A percentile compares a stretch with the other conserved stretches of the same genome.
Conservation (phyloP, 805 yeast genomes). For the Ogataea haglerorum region DNA sequence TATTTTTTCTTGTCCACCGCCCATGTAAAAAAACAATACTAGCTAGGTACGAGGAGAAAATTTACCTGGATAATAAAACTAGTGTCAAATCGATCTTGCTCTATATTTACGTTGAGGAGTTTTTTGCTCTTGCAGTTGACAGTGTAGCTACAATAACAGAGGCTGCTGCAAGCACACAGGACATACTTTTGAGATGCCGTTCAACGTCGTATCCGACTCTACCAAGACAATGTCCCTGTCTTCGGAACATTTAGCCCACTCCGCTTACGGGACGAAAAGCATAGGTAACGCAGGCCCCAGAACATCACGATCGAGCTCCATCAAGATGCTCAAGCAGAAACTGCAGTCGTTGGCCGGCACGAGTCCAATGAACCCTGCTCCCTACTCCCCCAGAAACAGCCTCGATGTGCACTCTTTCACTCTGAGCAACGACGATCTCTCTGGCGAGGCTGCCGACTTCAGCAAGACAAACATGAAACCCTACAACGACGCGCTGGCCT, state of each 20-base stretch:
- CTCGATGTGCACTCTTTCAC: conserved; percentile 19
- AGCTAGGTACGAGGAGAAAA: background rate
- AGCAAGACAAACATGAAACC: conserved; percentile 20
- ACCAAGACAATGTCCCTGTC: conserved; percentile 1
- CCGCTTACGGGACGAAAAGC: background rate
- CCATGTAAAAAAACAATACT: background rate
- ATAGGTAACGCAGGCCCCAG: conserved; percentile 3
- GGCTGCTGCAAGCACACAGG: background rate
- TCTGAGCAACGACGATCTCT: conserved; percentile 26
- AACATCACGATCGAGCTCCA: conserved; percentile 22
- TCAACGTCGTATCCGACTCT: background rate
- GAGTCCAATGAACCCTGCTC: conserved; percentile 1
- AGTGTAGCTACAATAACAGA: background rate
- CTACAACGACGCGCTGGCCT: conserved; percentile 26
- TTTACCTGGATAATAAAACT: background rate
- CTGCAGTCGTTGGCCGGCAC: conserved; percentile 14
- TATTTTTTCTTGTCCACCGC: conserved; percentile 2
- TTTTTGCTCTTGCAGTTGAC: background rate
- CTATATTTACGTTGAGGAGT: background rate
- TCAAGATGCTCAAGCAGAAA: conserved; percentile 18
- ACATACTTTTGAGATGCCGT: background rate
- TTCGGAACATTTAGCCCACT: conserved; percentile 1
- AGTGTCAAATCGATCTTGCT: conserved; percentile 6
- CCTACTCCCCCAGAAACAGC: conserved; percentile 22
- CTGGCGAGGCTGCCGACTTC: conserved; percentile 23